Base-by-base conservation (phyloP, 1,139 yeast species). In the Wickerhamiella pararugosa region DNA sequence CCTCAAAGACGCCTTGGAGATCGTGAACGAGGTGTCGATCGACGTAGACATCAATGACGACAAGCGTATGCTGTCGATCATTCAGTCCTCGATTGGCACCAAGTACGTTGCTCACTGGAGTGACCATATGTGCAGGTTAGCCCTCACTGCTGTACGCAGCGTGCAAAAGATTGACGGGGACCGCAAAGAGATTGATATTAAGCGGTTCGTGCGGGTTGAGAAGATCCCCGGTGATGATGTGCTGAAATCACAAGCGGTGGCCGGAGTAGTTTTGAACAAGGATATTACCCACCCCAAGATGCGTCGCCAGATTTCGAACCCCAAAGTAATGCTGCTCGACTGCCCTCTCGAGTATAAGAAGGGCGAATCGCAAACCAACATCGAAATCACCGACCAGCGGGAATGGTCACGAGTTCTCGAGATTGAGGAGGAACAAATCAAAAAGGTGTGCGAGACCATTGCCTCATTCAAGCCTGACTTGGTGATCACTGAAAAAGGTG, bases 261-360 rank as follows among this genome's bases (percentile, higher is more conserved):
- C 83, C 57, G 99, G 99, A 49, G 82, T 90, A 44, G 69, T 90
- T 66, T 71, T 92, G 55, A 92, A 92, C 67, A 92, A 92, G 64
- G 99, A 92, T 60, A 93, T 92, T 44, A 87, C 93, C 27, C 99
- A 92, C 63, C 98, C 99, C 50, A 86, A 87, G 64, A 92, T 92
- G 99, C 78, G 78, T 53, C 76, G 98, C 61, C 59, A 69, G 53
- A 82, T 90, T 52, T 84, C 79, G 57, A 82, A 84, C 56, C 99
- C 99, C 40, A 72, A 92, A 51, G 75, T 92, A 44, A 73, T 92
- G 34, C 71, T 92, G 50, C 71, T 92, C 54, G 98, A 92, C 64
- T 87, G 97, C 63, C 97, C 99, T 15, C 70, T 92, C 55, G 99
- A 92, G 64, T 92, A 92, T 66, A 92, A 92, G 66, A 92, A 92